Evolutionary conservation across 2,329 filamentous ascomycete species (phyloP).

Genomic region (Dactylellina leptospora): DNA sequence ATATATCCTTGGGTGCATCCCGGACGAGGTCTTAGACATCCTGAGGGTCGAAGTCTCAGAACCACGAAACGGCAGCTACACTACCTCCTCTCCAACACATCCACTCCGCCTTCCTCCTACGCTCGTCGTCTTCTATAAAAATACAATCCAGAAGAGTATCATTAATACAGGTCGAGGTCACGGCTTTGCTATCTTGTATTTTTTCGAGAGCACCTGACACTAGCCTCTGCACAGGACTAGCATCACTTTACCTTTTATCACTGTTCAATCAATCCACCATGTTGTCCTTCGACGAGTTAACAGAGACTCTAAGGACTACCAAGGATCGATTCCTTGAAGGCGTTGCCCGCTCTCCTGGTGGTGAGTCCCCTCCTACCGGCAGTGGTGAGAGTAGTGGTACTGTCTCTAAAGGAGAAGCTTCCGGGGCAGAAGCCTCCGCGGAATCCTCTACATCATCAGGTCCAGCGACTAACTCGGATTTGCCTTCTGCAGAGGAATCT

Average conservation of each 20-base stretch:
- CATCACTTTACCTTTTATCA: not conserved
- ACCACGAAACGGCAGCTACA: not conserved
- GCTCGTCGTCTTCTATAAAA: not conserved
- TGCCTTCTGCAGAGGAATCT: conserved; percentile 24
- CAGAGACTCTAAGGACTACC: conserved; percentile 34
- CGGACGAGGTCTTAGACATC: conserved; percentile 1
- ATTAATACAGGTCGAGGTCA: not conserved
- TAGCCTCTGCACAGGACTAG: not conserved
- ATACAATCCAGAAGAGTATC: too few species aligned
- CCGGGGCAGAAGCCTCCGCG: not conserved
- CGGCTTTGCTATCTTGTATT: not conserved
- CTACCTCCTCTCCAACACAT: conserved; percentile 7
- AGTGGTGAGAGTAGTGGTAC: conserved; percentile 4
- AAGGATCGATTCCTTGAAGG: conserved; percentile 43
- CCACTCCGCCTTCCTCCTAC: not conserved
- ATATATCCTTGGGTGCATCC: conserved; percentile 2
- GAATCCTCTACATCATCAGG: not conserved
- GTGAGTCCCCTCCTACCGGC: conserved; percentile 33
- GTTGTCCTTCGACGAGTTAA: conserved; percentile 43
- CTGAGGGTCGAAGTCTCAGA: not conserved
- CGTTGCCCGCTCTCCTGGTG: conserved; percentile 34
- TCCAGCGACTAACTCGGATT: conserved; percentile 17
- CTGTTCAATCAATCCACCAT: conserved; percentile 19
- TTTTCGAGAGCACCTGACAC: not conserved
- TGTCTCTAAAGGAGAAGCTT: not conserved